A percentile compares a stretch with the other conserved stretches of the same genome.
Conservation (phyloP, 2,329 filamentous ascomycete genomes). For the Paracamarosporium sp. region DNA sequence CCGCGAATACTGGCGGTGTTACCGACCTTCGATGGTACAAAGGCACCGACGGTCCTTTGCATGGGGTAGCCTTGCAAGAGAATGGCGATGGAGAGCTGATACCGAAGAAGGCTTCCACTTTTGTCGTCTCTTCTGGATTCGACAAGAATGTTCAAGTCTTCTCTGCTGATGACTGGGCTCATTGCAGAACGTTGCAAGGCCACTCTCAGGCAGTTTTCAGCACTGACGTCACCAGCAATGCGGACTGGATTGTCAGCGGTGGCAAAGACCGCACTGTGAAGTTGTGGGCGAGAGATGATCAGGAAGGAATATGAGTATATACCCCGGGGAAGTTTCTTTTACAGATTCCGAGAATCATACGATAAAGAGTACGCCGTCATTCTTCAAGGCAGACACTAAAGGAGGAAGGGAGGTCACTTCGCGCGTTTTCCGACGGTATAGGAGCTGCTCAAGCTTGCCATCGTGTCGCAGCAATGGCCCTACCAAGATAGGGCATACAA, state of each 20-base stretch:
- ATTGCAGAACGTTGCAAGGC: slow-evolving; percentile 85
- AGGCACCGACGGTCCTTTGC: slow-evolving; percentile 76
- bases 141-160: slow-evolving; percentile 96
- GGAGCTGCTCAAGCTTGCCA: neutral
- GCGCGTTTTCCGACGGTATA: neutral
- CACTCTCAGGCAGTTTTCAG: slow-evolving; percentile 93
- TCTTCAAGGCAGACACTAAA: neutral
- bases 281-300: slow-evolving; percentile 83
- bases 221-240: slow-evolving; percentile 85
- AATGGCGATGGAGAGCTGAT: slow-evolving; percentile 68
- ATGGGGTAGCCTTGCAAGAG: slow-evolving; percentile 64
- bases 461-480: neutral
- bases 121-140: slow-evolving; percentile 89
- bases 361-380: neutral
- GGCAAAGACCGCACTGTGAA: slow-evolving; percentile 96
- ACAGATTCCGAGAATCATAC: neutral
- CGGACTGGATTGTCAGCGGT: slow-evolving; percentile 91
- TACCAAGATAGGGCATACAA: neutral
- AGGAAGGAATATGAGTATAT: slow-evolving; percentile 38
- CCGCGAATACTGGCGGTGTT: slow-evolving; percentile 89
- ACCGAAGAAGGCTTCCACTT: slow-evolving; percentile 88
- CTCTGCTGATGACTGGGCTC: slow-evolving; percentile 93
- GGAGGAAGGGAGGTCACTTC: neutral
- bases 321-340: neutral
- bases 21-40: slow-evolving; percentile 95